A percentile compares a stretch with the other conserved stretches of the same genome.
phyloP scores from a whole-genome alignment of 305 asterid species.

The Solanum hybrid region DNA sequence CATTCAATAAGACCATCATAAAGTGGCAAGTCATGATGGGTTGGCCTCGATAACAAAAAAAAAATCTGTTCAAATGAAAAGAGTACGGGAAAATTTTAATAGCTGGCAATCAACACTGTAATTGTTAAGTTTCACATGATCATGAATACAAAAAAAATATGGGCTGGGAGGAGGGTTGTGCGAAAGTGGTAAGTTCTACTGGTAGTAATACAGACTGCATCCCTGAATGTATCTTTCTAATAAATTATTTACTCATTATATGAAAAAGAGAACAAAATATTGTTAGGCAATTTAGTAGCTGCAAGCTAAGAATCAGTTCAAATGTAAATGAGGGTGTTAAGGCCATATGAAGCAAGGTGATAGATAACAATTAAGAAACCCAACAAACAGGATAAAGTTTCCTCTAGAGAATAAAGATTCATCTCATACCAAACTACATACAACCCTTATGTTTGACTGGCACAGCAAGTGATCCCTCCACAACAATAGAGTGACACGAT shows the following conservation, averaged over 20 bases:
- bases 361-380: background rate
- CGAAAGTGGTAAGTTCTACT: background rate
- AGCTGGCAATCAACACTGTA: background rate
- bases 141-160: background rate
- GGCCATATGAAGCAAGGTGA: background rate
- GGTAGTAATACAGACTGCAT: background rate
- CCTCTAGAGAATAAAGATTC: background rate
- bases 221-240: background rate
- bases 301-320: background rate
- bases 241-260: background rate
- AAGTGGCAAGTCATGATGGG: background rate
- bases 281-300: background rate
- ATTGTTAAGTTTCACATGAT: background rate
- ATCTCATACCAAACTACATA: background rate
- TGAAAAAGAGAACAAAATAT: background rate
- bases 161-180: background rate
- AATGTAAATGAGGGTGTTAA: background rate
- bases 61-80: background rate
- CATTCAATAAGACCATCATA: background rate
- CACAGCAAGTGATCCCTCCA: background rate
- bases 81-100: background rate
- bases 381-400: background rate
- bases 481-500: no score
- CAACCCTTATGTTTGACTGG: background rate
- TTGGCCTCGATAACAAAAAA: background rate